Evolutionary conservation across 1,284 basidiomycete species (phyloP).

Genomic region (Cerrena zonata): DNA sequence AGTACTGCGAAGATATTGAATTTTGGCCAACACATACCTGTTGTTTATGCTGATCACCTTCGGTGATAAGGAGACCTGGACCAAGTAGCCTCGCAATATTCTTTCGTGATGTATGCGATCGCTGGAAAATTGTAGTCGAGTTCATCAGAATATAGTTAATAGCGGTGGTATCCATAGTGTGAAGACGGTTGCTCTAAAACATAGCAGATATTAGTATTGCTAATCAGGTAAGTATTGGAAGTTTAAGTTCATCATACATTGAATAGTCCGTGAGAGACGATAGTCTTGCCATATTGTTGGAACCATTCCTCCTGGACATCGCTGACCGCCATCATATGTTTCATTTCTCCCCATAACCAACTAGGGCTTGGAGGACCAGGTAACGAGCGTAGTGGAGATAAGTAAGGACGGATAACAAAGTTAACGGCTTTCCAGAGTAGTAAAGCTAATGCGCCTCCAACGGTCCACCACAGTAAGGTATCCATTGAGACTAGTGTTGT

Average conservation of each 20-base stretch:
- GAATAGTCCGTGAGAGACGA: slow-evolving; percentile 43
- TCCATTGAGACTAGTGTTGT: too few species aligned
- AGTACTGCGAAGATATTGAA: not conserved
- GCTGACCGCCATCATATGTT: slow-evolving; percentile 35
- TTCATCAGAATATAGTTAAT: slow-evolving; percentile 46
- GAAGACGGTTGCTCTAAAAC: slow-evolving; percentile 36
- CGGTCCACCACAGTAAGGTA: not conserved
- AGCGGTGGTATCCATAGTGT: slow-evolving; percentile 45
- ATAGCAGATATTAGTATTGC: too few species aligned
- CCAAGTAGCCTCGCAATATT: slow-evolving; percentile 40
- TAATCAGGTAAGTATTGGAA: too few species aligned
- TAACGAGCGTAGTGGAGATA: slow-evolving; percentile 40
- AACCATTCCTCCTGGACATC: slow-evolving; percentile 50
- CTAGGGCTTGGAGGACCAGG: slow-evolving; percentile 47
- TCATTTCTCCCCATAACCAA: slow-evolving; percentile 50
- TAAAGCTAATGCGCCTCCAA: not conserved
- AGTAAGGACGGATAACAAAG: not conserved
- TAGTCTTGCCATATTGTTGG: slow-evolving; percentile 45
- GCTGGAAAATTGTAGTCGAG: slow-evolving; percentile 39
- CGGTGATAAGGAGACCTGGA: slow-evolving; percentile 41
- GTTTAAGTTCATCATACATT: too few species aligned
- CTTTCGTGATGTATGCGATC: slow-evolving; percentile 33
- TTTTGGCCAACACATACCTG: slow-evolving; percentile 33
- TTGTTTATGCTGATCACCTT: slow-evolving; percentile 44
- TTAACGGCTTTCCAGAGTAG: not conserved